These are phyloP conservation scores for Hanseniaspora guilliermondii DNA, from an alignment of 805 yeast genomes.

Conservation along the genomic window DNA sequence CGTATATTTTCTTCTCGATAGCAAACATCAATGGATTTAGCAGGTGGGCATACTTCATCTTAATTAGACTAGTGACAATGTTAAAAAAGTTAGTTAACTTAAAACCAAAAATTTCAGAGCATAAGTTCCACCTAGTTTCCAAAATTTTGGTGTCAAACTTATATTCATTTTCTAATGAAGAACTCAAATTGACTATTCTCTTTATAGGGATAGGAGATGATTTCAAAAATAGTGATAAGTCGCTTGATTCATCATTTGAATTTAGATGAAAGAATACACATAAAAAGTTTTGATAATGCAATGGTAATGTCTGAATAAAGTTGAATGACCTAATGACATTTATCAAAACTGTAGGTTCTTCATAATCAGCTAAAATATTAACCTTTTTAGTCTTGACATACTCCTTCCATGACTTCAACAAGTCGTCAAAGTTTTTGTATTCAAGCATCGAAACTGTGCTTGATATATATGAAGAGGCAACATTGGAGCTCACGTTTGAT, in stretches of 20 bases:
- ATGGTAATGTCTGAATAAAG: slow-evolving; percentile 21
- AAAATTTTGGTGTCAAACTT: not conserved
- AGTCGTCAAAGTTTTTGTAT: slow-evolving; percentile 1
- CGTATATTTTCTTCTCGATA: slow-evolving; percentile 10
- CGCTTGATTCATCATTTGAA: slow-evolving; percentile 21
- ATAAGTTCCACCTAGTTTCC: slow-evolving; percentile 9
- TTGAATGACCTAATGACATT: slow-evolving; percentile 16
- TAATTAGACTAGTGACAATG: slow-evolving; percentile 26
- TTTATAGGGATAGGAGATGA: slow-evolving; percentile 19
- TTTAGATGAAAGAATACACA: slow-evolving; percentile 37
- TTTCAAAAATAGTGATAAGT: slow-evolving; percentile 36
- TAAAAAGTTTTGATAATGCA: slow-evolving; percentile 39
- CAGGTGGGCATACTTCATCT: slow-evolving; percentile 19
- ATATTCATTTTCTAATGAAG: not conserved
- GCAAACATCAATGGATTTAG: slow-evolving; percentile 23
- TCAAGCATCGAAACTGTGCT: slow-evolving; percentile 4
- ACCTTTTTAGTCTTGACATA: slow-evolving; percentile 16
- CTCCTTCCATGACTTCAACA: slow-evolving; percentile 18
- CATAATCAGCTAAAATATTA: slow-evolving; percentile 6
- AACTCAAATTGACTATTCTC: slow-evolving; percentile 16
- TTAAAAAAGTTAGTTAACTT: slow-evolving; percentile 23
- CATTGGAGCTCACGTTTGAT: slow-evolving; percentile 2
- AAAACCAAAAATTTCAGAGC: slow-evolving; percentile 24
- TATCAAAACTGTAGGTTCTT: slow-evolving; percentile 12
- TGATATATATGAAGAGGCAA: not conserved